Percentiles rank a stretch among this genome's conserved stretches.
Conservation (phyloP, 1,139 yeast species). For the Entelexis sorbosivorans region DNA sequence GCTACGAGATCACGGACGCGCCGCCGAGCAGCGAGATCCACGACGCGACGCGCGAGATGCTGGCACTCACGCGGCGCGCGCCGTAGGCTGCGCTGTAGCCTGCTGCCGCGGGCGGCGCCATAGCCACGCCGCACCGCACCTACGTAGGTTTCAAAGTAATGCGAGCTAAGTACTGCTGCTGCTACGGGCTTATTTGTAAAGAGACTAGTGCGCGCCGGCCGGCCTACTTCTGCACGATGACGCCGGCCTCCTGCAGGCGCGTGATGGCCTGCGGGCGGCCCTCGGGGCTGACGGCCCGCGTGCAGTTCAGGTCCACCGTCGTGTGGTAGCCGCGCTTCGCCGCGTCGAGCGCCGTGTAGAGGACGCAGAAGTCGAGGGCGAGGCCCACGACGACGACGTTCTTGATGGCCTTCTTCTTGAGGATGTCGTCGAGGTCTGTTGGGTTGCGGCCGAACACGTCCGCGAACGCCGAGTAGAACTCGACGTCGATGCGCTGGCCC, state of each 20-base stretch:
- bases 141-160: too few species aligned
- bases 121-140: too few species aligned
- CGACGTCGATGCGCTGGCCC: conserved; percentile 62
- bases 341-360: conserved; percentile 62
- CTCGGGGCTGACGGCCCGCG: conserved; percentile 23
- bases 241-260: conserved; percentile 12
- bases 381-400: conserved; percentile 68
- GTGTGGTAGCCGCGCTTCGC: conserved; percentile 52
- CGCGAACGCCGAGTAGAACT: conserved; percentile 79
- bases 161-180: too few species aligned
- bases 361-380: conserved; percentile 79
- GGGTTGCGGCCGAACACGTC: conserved; percentile 66
- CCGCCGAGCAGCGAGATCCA: not conserved
- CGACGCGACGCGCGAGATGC: conserved; percentile 9
- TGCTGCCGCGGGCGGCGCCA: too few species aligned
- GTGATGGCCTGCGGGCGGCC: conserved; percentile 8
- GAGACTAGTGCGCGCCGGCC: too few species aligned
- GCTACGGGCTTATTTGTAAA: too few species aligned
- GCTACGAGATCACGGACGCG: conserved; percentile 14
- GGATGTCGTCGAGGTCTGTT: conserved; percentile 49
- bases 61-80: conserved; percentile 1
- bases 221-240: not conserved
- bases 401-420: conserved; percentile 39
- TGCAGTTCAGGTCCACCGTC: conserved; percentile 45
- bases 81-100: too few species aligned